phyloP scores from a whole-genome alignment of 495 filamentous ascomycete genomes.

The Penicillium subrubescens region DNA sequence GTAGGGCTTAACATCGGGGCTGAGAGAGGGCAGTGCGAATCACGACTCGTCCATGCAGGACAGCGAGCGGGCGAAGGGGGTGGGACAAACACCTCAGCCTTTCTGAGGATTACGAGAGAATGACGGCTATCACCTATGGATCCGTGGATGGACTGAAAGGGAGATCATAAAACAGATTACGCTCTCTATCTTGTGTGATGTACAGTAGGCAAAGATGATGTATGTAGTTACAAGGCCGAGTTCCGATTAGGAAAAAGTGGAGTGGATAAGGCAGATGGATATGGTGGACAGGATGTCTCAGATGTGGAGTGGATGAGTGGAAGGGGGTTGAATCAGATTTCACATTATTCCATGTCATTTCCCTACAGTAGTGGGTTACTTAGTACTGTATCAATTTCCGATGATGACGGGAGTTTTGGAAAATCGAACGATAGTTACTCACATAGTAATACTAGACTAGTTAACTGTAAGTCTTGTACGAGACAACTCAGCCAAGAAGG shows the following conservation, averaged over 20 bases:
- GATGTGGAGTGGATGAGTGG: constrained; percentile 5
- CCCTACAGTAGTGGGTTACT: neutral
- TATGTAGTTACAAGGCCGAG: neutral
- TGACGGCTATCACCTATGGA: constrained; percentile 23
- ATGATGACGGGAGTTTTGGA: neutral
- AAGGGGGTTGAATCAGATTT: constrained; percentile 4
- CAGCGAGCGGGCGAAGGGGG: neutral
- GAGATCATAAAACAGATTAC: neutral
- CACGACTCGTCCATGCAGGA: constrained; percentile 7
- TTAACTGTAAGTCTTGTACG: too few relatives aligned
- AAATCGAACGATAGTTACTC: neutral
- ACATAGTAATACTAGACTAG: too few relatives aligned
- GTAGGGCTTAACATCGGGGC: constrained; percentile 23
- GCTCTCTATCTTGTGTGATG: neutral
- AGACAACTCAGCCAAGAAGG: too few relatives aligned
- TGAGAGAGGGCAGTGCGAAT: constrained; percentile 14
- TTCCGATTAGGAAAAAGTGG: neutral
- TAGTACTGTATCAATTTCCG: neutral
- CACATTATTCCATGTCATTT: neutral
- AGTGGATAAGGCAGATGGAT: neutral
- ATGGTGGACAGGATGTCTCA: constrained; percentile 21
- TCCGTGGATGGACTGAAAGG: constrained; percentile 10
- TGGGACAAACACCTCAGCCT: constrained; percentile 9
- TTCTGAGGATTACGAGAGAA: constrained; percentile 23
- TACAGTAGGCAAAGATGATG: neutral